Percentiles rank a stretch among this genome's conserved stretches.
Conservation (phyloP, 2,329 filamentous ascomycete genomes). For the Fusarium goolgardi region DNA sequence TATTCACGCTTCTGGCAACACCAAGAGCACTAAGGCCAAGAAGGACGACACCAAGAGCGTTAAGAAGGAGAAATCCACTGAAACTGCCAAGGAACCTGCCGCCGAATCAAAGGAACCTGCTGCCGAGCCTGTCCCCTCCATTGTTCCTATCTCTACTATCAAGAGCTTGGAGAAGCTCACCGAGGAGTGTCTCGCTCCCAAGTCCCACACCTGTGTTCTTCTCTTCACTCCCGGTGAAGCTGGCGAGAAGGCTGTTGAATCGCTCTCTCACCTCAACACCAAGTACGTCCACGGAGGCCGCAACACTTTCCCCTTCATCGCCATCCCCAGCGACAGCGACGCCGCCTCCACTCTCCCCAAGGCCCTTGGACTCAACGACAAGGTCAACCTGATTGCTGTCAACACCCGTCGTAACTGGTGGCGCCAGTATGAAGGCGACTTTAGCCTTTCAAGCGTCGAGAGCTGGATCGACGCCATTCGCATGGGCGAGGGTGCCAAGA, state of each 20-base stretch:
- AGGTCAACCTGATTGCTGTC: conserved; percentile 80
- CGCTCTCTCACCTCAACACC: conserved; percentile 78
- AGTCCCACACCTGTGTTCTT: conserved; percentile 85
- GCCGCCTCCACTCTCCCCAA: conserved; percentile 57
- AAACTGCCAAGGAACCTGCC: conserved; percentile 49
- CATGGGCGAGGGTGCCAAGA: conserved; percentile 86
- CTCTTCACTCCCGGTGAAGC: conserved; percentile 72
- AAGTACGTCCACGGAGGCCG: conserved; percentile 76
- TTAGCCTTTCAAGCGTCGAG: conserved; percentile 74
- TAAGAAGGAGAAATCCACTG: conserved; percentile 47
- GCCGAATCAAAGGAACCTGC: conserved; percentile 41
- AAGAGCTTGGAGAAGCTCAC: conserved; percentile 72
- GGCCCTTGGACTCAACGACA: conserved; percentile 67
- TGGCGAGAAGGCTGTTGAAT: conserved; percentile 68
- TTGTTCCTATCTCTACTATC: conserved; percentile 75
- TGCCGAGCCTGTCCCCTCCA: conserved; percentile 50
- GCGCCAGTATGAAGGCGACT: conserved; percentile 75
- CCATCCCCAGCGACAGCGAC: conserved; percentile 67
- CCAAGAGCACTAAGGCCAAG: conserved; percentile 56
- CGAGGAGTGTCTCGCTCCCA: conserved; percentile 77
- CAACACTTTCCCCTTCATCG: conserved; percentile 85
- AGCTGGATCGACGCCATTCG: conserved; percentile 91
- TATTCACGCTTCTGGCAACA: conserved; percentile 61
- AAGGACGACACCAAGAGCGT: conserved; percentile 52
- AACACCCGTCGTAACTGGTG: conserved; percentile 91